These are phyloP conservation scores for Ampelocalamus luodianensis DNA, from an alignment of 176 grass and related monocot genomes.

Conservation along the genomic window DNA sequence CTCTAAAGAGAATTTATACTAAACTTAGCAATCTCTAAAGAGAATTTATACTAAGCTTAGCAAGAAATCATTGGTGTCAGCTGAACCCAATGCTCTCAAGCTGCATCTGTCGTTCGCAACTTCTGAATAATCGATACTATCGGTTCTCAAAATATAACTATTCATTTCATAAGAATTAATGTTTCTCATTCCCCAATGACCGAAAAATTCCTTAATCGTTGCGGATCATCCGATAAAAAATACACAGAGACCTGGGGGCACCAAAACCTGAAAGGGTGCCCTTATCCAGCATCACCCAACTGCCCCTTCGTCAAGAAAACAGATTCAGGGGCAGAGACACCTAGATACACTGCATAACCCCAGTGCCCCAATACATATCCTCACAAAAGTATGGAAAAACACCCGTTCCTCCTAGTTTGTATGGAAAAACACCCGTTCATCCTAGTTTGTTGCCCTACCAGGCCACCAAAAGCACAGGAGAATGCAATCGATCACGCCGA, in stretches of 20 bases:
- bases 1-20: too few species aligned
- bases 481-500: background rate
- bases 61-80: too few species aligned
- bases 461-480: constrained; percentile 25
- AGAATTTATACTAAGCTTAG: too few species aligned
- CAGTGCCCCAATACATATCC: constrained; percentile 29
- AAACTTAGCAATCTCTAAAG: too few species aligned
- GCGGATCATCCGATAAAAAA: constrained; percentile 11
- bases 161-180: too few species aligned
- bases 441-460: background rate
- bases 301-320: background rate
- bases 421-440: background rate
- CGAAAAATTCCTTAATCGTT: constrained; percentile 24
- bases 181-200: background rate
- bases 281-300: background rate
- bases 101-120: background rate
- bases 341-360: constrained; percentile 28
- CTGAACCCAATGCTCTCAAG: too few species aligned
- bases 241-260: constrained; percentile 20
- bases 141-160: background rate
- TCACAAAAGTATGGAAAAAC: constrained; percentile 29
- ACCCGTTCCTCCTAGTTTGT: background rate
- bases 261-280: constrained; percentile 29
- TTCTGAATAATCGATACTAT: background rate
- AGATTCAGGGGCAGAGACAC: background rate